Conservation (phyloP, 306 rosid genomes). For the Prunus salicina region DNA sequence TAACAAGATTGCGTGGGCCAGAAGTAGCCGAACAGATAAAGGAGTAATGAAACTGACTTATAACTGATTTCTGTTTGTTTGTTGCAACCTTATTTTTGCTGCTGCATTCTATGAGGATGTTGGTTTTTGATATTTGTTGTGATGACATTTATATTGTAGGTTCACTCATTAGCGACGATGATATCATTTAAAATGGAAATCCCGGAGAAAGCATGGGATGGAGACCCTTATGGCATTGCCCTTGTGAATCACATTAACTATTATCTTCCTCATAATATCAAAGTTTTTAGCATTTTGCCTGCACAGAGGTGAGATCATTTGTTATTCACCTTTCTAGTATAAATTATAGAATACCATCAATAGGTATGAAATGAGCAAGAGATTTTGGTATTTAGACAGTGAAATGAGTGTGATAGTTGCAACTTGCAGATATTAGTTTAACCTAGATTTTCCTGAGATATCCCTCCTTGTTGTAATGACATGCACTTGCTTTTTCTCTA, state of each 20-base stretch:
- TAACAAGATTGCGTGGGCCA: slow-evolving; percentile 75
- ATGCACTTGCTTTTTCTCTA: neutral
- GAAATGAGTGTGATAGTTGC: neutral
- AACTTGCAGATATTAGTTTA: neutral
- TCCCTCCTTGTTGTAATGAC: neutral
- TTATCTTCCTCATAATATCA: slow-evolving; percentile 69
- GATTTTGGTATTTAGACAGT: neutral
- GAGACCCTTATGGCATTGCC: slow-evolving; percentile 65
- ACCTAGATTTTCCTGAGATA: neutral
- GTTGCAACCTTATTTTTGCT: slow-evolving; percentile 1
- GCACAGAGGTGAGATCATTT: slow-evolving; percentile 60
- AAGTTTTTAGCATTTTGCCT: slow-evolving; percentile 72
- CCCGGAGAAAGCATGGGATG: slow-evolving; percentile 66
- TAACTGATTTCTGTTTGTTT: slow-evolving; percentile 6
- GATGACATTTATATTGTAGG: slow-evolving; percentile 38
- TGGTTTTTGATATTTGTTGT: slow-evolving; percentile 8
- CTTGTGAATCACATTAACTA: slow-evolving; percentile 61
- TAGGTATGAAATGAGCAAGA: neutral
- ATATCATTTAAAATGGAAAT: slow-evolving; percentile 92
- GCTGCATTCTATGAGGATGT: neutral
- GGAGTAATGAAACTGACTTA: slow-evolving; percentile 55
- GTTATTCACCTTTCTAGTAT: neutral
- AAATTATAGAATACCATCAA: neutral
- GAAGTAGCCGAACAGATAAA: slow-evolving; percentile 97
- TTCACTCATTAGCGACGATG: slow-evolving; percentile 81